Base-by-base conservation (phyloP, 768 basidiomycete species). In the Lactarius pseudohatsudake region DNA sequence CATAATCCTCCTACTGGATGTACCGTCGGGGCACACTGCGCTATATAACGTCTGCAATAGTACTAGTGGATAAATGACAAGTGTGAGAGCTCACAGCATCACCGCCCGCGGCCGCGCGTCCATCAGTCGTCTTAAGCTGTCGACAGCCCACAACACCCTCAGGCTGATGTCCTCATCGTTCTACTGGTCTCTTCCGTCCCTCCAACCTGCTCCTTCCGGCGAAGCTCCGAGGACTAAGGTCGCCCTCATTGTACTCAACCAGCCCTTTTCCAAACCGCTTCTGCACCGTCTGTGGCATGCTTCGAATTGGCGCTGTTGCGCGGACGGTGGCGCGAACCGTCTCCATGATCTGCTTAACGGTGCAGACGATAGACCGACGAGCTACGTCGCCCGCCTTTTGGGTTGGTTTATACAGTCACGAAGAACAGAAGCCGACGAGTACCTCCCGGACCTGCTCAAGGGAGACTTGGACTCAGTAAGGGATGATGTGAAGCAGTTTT, bases 391-490 rank as follows among this genome's bases (percentile, higher is more conserved):
- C 22, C 18, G 43, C 20, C 16, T 61, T n/a, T 5, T 32, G 16
- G 6, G 28, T 18, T 59, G 57, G 40, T 43, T 69, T 53, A 43
- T 57, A 57, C 57, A 7, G 36, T 4, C 15, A 22, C 59, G 15
- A 40, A 40, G 41, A 59, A 13, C 26, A 15, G 20, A 32, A 53
- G 10, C 64, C 92, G 91, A 58, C 8, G 13, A 64, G 20, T 94
- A 84, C 74, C 74, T 88, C 6, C 97, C 97, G 0, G 84, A 95
- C 74, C 75, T 96, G 26, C 90, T 99, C 73, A 96, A 92, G 76
- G 97, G 96, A 32, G 97, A 99, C 76, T 76, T 98, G 34, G 97
- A 98, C 75, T 98, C 95, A 10, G 73, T 97, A 50, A 81, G 92
- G 13, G 75, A 80, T 2, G 91, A 95, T 55, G 95, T 96, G 7